phyloP scores from a whole-genome alignment of 306 rosid species.

The Senna siamea region DNA sequence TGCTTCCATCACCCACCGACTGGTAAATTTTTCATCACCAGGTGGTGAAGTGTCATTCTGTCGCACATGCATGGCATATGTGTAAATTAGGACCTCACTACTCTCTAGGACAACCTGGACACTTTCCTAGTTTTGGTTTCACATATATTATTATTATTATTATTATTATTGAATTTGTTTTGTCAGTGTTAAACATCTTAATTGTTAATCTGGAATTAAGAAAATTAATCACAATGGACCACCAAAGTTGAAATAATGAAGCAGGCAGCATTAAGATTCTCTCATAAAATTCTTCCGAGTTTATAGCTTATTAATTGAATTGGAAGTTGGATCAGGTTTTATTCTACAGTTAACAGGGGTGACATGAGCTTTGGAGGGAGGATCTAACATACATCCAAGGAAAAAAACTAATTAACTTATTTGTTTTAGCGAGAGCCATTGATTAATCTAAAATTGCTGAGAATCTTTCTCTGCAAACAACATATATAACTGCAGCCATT shows the following conservation, averaged over 20 bases:
- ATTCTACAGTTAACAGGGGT: not conserved
- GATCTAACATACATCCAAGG: slow-evolving; percentile 37
- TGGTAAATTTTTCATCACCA: slow-evolving; percentile 43
- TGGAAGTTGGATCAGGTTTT: slow-evolving; percentile 14
- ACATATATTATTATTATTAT: not conserved
- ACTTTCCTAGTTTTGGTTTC: not conserved
- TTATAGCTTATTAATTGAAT: not conserved
- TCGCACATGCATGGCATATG: slow-evolving; percentile 49
- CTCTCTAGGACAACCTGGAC: slow-evolving; percentile 54
- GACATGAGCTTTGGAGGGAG: not conserved
- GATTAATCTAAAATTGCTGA: not conserved
- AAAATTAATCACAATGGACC: slow-evolving; percentile 21
- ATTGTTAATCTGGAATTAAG: not conserved
- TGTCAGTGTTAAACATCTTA: not conserved
- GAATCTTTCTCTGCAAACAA: slow-evolving; percentile 39
- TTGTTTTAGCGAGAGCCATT: not conserved
- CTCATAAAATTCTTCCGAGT: not conserved
- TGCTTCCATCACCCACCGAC: slow-evolving; percentile 53
- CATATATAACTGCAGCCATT: slow-evolving; percentile 34
- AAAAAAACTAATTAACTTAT: not conserved
- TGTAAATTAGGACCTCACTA: slow-evolving; percentile 36
- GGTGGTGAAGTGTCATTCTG: slow-evolving; percentile 64
- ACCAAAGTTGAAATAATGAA: slow-evolving; percentile 32
- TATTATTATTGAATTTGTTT: too few species aligned
- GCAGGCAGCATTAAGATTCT: slow-evolving; percentile 27